Conservation (phyloP, 2,329 filamentous ascomycete species). For the Passalora sequoiae region DNA sequence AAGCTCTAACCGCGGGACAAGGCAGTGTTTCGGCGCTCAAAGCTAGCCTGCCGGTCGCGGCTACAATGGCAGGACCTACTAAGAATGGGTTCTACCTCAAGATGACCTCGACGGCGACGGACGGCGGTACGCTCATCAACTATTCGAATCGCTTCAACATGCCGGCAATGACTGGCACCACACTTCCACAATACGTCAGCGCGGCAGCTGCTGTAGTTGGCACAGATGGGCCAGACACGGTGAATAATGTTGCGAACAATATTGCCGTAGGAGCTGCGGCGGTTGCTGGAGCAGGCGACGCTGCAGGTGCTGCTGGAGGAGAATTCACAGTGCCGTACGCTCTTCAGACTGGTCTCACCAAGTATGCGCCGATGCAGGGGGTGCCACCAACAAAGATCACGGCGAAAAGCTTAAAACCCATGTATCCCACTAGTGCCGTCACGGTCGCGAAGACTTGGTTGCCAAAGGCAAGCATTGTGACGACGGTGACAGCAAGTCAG, state of each 20-base stretch:
- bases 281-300: constrained; percentile 19
- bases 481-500: constrained; percentile 49
- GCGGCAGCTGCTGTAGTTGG: constrained; percentile 36
- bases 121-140: constrained; percentile 53
- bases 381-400: constrained; percentile 57
- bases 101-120: constrained; percentile 52
- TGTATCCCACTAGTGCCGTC: constrained; percentile 54
- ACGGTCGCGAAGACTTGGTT: constrained; percentile 49
- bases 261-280: constrained; percentile 13
- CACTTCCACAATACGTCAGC: constrained; percentile 40
- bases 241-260: constrained; percentile 29
- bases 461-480: constrained; percentile 40
- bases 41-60: constrained; percentile 18
- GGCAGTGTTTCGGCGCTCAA: too few species aligned
- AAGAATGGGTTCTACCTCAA: constrained; percentile 57
- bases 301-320: constrained; percentile 12
- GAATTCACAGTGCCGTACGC: constrained; percentile 46
- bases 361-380: constrained; percentile 58
- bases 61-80: constrained; percentile 29
- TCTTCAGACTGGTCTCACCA: constrained; percentile 53
- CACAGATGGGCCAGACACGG: constrained; percentile 37
- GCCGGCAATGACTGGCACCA: constrained; percentile 58
- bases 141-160: constrained; percentile 62
- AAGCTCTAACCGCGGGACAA: too few species aligned
- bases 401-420: constrained; percentile 44